phyloP scores from a whole-genome alignment of 306 rosid species.

The Alnus glutinosa region DNA sequence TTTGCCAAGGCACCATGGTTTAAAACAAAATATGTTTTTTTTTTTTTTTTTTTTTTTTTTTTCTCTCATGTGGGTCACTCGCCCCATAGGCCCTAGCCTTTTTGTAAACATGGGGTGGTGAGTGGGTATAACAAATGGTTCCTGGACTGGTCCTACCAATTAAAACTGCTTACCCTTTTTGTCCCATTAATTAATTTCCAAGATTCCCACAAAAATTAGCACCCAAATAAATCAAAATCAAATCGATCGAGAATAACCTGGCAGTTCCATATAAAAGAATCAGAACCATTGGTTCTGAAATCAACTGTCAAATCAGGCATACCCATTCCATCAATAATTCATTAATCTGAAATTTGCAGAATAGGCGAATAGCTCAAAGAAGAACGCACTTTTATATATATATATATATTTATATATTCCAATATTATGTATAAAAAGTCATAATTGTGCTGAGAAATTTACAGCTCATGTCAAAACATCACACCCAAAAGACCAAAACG shows the following conservation, averaged over 20 bases:
- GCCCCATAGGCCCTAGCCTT: neutral
- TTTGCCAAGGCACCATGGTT: neutral
- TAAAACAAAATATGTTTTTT: neutral
- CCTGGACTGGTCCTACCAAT: conserved; percentile 25
- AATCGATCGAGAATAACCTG: neutral
- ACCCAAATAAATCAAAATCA: neutral
- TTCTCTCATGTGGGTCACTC: neutral
- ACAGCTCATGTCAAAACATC: neutral
- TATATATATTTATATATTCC: neutral
- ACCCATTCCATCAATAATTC: neutral
- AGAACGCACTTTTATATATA: neutral
- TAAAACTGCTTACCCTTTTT: conserved; percentile 17
- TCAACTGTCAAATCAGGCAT: neutral
- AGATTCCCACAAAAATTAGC: conserved; percentile 28
- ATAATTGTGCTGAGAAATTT: neutral
- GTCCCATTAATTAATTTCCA: conserved; percentile 4
- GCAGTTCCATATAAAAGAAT: neutral
- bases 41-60: no score
- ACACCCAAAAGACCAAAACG: neutral
- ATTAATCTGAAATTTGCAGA: neutral
- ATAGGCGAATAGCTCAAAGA: neutral
- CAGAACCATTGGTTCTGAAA: neutral
- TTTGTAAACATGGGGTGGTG: conserved; percentile 18
- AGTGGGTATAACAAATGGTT: conserved; percentile 30
- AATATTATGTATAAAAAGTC: neutral